Conservation (phyloP, 805 yeast species). For the Nakazawaea populi region DNA sequence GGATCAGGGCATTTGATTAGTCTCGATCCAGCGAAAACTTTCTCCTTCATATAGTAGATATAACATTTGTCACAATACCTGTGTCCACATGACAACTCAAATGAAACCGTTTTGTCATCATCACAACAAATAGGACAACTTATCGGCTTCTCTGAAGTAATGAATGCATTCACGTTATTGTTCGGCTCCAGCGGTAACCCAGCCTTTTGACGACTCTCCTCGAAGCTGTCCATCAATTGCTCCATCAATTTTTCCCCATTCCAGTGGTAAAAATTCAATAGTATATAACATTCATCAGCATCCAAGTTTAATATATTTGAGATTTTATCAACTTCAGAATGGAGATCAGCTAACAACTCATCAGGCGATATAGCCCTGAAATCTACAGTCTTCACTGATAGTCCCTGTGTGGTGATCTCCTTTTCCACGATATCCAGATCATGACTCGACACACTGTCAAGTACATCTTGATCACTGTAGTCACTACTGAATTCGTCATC, state of each 20-base stretch:
- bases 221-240: slow-evolving; percentile 40
- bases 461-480: neutral
- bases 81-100: slow-evolving; percentile 64
- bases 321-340: slow-evolving; percentile 25
- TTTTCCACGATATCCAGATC: neutral
- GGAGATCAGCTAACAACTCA: slow-evolving; percentile 2
- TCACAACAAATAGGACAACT: slow-evolving; percentile 74
- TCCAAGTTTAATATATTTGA: slow-evolving; percentile 31
- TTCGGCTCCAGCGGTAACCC: slow-evolving; percentile 31
- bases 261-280: slow-evolving; percentile 50
- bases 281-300: slow-evolving; percentile 31
- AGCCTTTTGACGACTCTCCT: slow-evolving; percentile 15
- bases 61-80: slow-evolving; percentile 68
- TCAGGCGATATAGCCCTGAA: neutral
- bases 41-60: slow-evolving; percentile 46
- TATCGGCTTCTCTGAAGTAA: slow-evolving; percentile 23
- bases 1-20: slow-evolving; percentile 65
- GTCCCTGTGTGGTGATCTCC: neutral
- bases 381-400: neutral
- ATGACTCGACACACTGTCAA: neutral
- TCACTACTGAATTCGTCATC: neutral
- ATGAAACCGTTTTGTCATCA: slow-evolving; percentile 39
- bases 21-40: slow-evolving; percentile 32
- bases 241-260: slow-evolving; percentile 54
- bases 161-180: slow-evolving; percentile 9